Evolutionary conservation across 2,329 filamentous ascomycete genomes (phyloP).

Genomic region (Eurotiales sp.): DNA sequence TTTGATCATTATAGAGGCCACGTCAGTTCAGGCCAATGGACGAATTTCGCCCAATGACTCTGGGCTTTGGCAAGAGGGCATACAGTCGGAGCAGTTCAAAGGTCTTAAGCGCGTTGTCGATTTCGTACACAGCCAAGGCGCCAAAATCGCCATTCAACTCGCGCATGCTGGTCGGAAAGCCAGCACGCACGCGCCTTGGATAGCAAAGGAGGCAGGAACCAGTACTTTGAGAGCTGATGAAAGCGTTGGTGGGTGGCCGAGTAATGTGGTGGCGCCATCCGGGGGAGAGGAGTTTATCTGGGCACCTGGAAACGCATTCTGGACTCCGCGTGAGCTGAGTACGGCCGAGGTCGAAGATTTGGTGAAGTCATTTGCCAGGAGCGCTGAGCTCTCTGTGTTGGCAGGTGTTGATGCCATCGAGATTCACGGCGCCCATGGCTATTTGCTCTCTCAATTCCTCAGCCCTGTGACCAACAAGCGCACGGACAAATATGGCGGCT

Average conservation of each 20-base stretch:
- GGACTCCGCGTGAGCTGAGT: slow-evolving; percentile 28
- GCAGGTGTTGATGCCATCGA: slow-evolving; percentile 75
- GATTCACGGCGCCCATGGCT: slow-evolving; percentile 74
- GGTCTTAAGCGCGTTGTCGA: not conserved
- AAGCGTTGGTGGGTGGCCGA: not conserved
- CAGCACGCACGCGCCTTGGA: not conserved
- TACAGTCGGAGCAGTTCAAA: not conserved
- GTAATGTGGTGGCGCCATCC: not conserved
- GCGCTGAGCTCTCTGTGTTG: slow-evolving; percentile 57
- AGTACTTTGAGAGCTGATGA: not conserved
- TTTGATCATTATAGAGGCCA: not conserved
- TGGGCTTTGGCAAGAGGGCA: not conserved
- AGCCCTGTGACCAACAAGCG: slow-evolving; percentile 66
- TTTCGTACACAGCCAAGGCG: not conserved
- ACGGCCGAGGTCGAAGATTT: slow-evolving; percentile 62
- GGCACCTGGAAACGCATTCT: no score
- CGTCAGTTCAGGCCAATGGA: not conserved
- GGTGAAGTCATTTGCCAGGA: slow-evolving; percentile 57
- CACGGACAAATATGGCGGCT: slow-evolving; percentile 52
- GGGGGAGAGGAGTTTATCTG: no score
- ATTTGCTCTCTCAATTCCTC: slow-evolving; percentile 67
- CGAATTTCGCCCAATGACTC: not conserved
- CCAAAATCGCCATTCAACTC: not conserved
- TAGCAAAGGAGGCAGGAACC: no score
- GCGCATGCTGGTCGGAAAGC: not conserved